Base-by-base conservation (phyloP, 2,329 filamentous ascomycete species). In the Phialocephala subalpina region DNA sequence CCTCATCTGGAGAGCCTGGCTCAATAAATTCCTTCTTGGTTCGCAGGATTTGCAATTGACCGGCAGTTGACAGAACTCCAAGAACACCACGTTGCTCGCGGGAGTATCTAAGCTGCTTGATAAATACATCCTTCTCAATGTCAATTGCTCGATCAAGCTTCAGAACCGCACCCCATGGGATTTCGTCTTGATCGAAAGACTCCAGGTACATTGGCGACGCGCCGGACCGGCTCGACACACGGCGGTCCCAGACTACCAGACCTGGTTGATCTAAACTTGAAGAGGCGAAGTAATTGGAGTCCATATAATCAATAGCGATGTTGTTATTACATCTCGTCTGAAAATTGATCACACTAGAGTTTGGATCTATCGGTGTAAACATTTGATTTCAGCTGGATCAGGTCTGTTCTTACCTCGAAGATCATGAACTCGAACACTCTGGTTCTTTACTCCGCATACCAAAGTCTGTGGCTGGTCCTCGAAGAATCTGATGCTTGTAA, bases 251-350 rank as follows among this genome's bases (percentile, higher is more conserved):
- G 36, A 95, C 84, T 76, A 91, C 89, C 60, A 95, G 84, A 8
- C 88, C 88, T 0, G 92, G 90, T 58, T 92, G 89, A 65, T 92
- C 91, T 14, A 92, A 81, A 2, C 90, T 90, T 16, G 92, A 93
- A 0, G 92, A 94, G 1, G 92, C 89, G 79, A 96, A 95, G 77
- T 94, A 95, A 72, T 96, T 94, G 70, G 90, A 88, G 72, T 97
- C 91, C 25, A 88, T 82, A 67, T 92, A 92, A 79, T 96, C 92
- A 67, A 96, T 92, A 18, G 92, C 87, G 62, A 96, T 77, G 69
- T 91, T 91, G 72, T 91, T 91, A 76, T 89, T 90, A 73, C 87
- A 89, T 70, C 86, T 87, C 3, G 88, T 91, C 67, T 85, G 85
- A 69, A 89, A 90, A n/a, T 82, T 87, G 57, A 86, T 80, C 7